These are phyloP conservation scores for Cladophialophora immunda DNA, from an alignment of 2,329 filamentous ascomycete species.

Conservation along the genomic window DNA sequence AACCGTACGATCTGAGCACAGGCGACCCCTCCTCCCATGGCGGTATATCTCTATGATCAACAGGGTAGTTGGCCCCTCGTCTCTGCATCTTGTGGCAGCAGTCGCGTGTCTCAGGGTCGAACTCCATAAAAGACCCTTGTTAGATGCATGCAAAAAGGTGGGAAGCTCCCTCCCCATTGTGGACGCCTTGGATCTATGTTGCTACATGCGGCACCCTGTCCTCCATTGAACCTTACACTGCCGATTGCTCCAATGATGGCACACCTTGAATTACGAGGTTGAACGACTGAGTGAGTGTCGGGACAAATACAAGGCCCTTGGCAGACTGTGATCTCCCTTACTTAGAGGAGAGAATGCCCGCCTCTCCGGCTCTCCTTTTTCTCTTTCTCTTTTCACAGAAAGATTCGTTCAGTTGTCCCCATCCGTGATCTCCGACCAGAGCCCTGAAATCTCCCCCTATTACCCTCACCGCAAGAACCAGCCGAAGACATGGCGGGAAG, in stretches of 20 bases:
- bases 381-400: neutral
- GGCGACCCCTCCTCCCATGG: neutral
- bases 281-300: neutral
- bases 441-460: neutral
- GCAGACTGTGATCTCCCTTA: neutral
- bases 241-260: neutral
- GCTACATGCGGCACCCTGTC: neutral
- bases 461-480: neutral
- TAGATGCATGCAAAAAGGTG: neutral
- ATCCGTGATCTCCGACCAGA: neutral
- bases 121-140: neutral
- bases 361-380: neutral
- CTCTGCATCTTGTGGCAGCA: neutral
- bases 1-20: neutral
- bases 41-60: neutral
- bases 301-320: neutral
- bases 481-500: neutral
- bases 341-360: neutral
- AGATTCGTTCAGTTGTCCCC: neutral
- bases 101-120: conserved; percentile 3
- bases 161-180: neutral
- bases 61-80: neutral
- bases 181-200: neutral
- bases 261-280: neutral
- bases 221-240: neutral